A percentile compares a stretch with the other conserved stretches of the same genome.
Evolutionary conservation across 352 stramenopile genomes (phyloP).

Genomic region (Phytophthora sojae): DNA sequence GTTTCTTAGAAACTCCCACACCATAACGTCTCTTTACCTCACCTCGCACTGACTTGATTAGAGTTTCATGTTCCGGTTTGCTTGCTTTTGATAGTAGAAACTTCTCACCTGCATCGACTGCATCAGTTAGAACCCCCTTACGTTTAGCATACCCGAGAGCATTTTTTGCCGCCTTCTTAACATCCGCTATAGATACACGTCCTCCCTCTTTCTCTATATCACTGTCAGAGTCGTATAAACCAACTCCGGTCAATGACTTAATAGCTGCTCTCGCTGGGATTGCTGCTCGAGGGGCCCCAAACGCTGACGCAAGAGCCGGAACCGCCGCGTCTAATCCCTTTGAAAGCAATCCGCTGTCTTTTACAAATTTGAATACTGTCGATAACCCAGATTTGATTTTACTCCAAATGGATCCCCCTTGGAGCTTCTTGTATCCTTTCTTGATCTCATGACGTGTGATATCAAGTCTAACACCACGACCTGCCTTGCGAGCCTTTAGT

Average conservation of each 20-base stretch:
- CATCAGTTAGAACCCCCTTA: background rate
- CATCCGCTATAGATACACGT: background rate
- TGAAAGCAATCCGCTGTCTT: slow-evolving; percentile 1
- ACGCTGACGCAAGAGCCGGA: background rate
- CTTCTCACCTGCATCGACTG: background rate
- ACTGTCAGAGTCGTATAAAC: background rate
- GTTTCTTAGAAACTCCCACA: background rate
- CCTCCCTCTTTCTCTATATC: background rate
- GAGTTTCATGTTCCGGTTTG: background rate
- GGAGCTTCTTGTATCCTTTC: slow-evolving; percentile 12
- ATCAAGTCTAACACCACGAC: slow-evolving; percentile 8
- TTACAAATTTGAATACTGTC: slow-evolving; percentile 8
- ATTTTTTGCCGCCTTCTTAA: background rate
- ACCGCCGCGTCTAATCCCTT: background rate
- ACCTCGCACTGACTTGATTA: background rate
- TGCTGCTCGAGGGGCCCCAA: background rate
- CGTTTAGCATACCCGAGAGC: background rate
- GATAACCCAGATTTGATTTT: background rate
- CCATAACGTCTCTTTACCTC: background rate
- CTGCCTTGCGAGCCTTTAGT: background rate
- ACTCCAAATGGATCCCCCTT: background rate
- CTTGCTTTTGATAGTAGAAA: background rate
- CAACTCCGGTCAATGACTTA: background rate
- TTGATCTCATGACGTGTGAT: slow-evolving; percentile 13
- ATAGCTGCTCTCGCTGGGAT: background rate